Percentiles rank a stretch among this genome's conserved stretches.
phyloP scores from a whole-genome alignment of 202 grass and related monocot genomes.

The Zizania palustris region DNA sequence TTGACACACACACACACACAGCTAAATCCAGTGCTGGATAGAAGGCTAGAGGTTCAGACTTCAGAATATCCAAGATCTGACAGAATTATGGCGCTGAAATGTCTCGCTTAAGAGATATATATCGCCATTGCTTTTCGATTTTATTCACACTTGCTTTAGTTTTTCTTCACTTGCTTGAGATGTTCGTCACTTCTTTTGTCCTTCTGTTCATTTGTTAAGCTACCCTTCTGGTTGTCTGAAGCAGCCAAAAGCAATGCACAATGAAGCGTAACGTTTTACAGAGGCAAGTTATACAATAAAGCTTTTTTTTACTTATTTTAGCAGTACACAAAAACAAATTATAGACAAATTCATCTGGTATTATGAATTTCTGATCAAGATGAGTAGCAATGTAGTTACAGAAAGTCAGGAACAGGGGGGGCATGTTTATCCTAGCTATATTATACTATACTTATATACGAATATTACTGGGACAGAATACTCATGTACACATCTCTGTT shows the following conservation, averaged over 20 bases:
- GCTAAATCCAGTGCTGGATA: neutral
- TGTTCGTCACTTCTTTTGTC: neutral
- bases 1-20: neutral
- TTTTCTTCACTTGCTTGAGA: neutral
- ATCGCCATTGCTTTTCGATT: neutral
- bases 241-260: neutral
- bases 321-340: neutral
- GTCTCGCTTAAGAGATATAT: neutral
- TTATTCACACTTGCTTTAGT: neutral
- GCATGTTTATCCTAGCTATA: conserved; percentile 44
- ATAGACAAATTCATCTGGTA: conserved; percentile 15
- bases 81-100: conserved; percentile 4
- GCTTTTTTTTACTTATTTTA: too few relatives aligned
- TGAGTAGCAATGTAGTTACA: conserved; percentile 29
- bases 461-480: conserved; percentile 25
- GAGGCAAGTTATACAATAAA: neutral
- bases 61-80: conserved; percentile 7
- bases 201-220: neutral
- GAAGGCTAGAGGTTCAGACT: neutral
- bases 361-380: conserved; percentile 22
- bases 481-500: neutral
- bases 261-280: conserved; percentile 16
- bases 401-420: conserved; percentile 31
- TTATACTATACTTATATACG: conserved; percentile 27
- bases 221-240: neutral